Evolutionary conservation across 2,329 filamentous ascomycete genomes (phyloP), one percentile per base, ranked within the genome.

Genomic region (Pestalotiopsis sp.): DNA sequence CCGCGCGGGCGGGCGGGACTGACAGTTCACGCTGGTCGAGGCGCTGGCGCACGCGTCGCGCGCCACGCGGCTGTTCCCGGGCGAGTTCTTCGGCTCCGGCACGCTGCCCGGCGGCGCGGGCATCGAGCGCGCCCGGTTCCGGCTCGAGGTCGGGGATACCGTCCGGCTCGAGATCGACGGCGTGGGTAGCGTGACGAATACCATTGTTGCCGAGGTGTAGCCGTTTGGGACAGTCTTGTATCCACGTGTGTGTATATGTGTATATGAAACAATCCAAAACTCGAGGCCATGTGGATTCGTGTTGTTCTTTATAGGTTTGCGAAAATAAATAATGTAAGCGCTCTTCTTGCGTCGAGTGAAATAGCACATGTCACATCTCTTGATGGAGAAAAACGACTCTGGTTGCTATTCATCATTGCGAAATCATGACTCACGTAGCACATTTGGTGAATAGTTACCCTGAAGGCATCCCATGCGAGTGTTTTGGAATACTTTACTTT

Each of bases 1-100:
- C 3, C 70, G 58, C 41, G 61, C 73, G 6, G 73, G 69, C 39
- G 66, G 56, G 2, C 31, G 31, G 31, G 31, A 36, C 31, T 75
- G 73, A 73, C 71, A 75, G 45, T 75, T 75, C 63, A 70, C 72
- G 0, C 11, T 76, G 1, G 75, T 71, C 58, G 68, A 76, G 70
- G 74, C 75, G 23, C 64, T 76, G 14, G 68, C 72, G 27, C 73
- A 75, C 52, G 72, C 71, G 0, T 76, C 75, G 11, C 69, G 69
- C 59, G 64, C 70, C 31, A 76, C 75, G 3, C 68, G 68, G 52
- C 67, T 76, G 38, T 74, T 75, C 20, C 72, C 74, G 6, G 75
- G 75, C 41, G 75, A 76, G 64, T 74, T 76, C 63, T 75, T 76
- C 45, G 75, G 74, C 17, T 73, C 72, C 38, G 75, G 75, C 1